Conservation (phyloP, 257 asterid genomes). For the Primulina tabacum region DNA sequence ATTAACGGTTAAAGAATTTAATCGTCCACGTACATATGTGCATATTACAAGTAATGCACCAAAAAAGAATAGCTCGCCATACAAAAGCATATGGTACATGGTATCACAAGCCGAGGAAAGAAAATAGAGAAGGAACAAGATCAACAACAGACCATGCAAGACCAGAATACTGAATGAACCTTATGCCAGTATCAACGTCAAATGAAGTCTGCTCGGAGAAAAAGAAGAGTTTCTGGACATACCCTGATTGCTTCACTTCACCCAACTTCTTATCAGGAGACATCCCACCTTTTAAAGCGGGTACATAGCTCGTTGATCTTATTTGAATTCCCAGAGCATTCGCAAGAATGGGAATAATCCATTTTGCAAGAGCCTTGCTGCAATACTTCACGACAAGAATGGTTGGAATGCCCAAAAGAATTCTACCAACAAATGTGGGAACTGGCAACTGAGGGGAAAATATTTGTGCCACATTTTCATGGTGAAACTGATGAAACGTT, state of each 20-base stretch:
- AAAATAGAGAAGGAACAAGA: slow-evolving; percentile 82
- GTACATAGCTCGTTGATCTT: slow-evolving; percentile 73
- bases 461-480: slow-evolving; percentile 63
- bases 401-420: slow-evolving; percentile 78
- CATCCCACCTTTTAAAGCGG: slow-evolving; percentile 42
- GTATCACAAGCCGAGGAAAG: slow-evolving; percentile 59
- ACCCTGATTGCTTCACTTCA: slow-evolving; percentile 59
- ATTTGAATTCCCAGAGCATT: slow-evolving; percentile 78
- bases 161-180: slow-evolving; percentile 91
- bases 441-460: slow-evolving; percentile 60
- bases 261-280: slow-evolving; percentile 46
- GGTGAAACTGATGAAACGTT: slow-evolving; percentile 87
- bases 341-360: slow-evolving; percentile 87
- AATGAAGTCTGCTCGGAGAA: slow-evolving; percentile 61
- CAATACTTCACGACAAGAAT: slow-evolving; percentile 85
- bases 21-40: background rate
- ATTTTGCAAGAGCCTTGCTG: slow-evolving; percentile 84
- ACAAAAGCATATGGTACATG: background rate
- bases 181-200: slow-evolving; percentile 90
- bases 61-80: background rate
- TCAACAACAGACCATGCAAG: slow-evolving; percentile 97
- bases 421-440: slow-evolving; percentile 59
- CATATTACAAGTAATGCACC: slow-evolving; percentile 4
- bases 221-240: slow-evolving; percentile 53
- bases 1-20: no score